phyloP scores from a whole-genome alignment of 805 yeast species.

The Isabelozyma pseudorhagii region DNA sequence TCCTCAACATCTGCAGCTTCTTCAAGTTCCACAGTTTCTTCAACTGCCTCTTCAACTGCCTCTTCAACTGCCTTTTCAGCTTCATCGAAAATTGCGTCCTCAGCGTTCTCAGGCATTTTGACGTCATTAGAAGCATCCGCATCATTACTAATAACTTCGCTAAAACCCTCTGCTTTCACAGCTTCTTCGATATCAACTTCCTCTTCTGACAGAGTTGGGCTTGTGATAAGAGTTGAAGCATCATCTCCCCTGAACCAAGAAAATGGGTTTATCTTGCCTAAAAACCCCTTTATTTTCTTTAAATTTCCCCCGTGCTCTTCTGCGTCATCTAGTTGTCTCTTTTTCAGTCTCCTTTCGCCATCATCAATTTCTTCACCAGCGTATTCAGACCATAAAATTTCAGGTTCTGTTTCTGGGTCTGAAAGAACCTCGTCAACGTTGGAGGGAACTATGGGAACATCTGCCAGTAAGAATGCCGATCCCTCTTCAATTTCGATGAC shows the following conservation, averaged over 20 bases:
- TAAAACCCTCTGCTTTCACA: too few species aligned
- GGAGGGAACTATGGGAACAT: not conserved
- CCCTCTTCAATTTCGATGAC: not conserved
- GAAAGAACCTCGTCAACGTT: not conserved
- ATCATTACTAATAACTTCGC: not conserved
- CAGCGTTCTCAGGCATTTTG: not conserved
- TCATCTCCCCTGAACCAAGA: not conserved
- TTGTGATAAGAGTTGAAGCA: not conserved
- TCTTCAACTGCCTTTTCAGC: not conserved
- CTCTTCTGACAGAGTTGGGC: not conserved
- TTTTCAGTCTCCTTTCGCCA: not conserved
- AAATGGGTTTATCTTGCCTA: not conserved
- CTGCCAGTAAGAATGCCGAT: not conserved
- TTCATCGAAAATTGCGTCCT: not conserved
- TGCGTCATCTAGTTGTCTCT: not conserved
- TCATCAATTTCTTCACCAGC: not conserved
- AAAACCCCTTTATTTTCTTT: not conserved
- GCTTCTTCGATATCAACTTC: not conserved
- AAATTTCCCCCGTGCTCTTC: not conserved
- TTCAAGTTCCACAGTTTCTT: not conserved
- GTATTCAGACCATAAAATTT: not conserved
- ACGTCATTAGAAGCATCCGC: not conserved
- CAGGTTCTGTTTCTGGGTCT: not conserved
- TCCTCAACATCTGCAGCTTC: not conserved
- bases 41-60: not conserved